Evolutionary conservation across 257 asterid species (phyloP).

Genomic region (Capsicum baccatum): DNA sequence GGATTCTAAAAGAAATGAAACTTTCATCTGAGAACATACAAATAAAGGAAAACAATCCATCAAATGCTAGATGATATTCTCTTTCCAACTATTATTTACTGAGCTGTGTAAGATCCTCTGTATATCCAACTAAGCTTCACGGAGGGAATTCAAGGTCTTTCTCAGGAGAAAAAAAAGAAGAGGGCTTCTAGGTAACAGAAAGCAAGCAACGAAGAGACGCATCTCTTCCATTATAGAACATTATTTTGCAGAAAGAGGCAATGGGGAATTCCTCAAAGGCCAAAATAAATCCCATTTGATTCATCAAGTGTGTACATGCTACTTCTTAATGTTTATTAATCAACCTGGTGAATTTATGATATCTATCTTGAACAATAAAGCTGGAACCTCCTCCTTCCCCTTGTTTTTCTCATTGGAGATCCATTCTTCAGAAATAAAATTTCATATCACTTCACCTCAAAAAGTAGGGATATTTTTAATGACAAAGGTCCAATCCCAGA

Average conservation of each 20-base stretch:
- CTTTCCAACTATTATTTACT: background rate
- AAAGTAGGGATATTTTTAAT: background rate
- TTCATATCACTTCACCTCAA: background rate
- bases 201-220: background rate
- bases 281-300: background rate
- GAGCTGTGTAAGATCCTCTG: slow-evolving; percentile 2
- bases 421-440: background rate
- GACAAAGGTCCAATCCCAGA: slow-evolving; percentile 1
- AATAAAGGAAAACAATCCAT: background rate
- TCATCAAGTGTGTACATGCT: slow-evolving; percentile 13
- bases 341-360: background rate
- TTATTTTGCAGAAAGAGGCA: background rate
- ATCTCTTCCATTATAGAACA: background rate
- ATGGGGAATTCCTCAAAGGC: background rate
- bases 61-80: slow-evolving; percentile 13
- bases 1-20: background rate
- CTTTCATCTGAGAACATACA: background rate
- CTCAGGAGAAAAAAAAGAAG: background rate
- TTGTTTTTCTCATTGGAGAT: slow-evolving; percentile 11
- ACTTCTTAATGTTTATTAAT: slow-evolving; percentile 15
- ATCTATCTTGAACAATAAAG: slow-evolving; percentile 5
- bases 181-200: background rate
- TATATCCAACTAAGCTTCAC: background rate
- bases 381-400: background rate
- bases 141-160: background rate